Conservation (phyloP, 2,329 filamentous ascomycete species). For the Sarocladium brachiariae region DNA sequence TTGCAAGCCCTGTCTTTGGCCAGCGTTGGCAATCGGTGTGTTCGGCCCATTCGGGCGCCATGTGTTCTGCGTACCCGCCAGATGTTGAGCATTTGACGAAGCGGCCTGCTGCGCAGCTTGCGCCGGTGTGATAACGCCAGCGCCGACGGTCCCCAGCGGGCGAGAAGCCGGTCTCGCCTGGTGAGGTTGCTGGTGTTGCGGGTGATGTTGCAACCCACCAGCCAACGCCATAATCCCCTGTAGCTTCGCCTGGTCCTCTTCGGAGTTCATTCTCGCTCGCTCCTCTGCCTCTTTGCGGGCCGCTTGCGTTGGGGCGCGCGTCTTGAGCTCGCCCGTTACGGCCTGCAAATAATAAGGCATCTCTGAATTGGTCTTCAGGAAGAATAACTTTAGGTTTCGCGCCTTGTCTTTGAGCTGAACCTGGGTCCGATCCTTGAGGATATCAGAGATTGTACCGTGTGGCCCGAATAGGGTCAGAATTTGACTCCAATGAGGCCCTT, state of each 20-base stretch:
- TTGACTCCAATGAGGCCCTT: constrained; percentile 89
- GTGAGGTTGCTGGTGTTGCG: constrained; percentile 10
- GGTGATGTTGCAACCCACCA: constrained; percentile 40
- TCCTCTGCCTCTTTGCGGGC: constrained; percentile 62
- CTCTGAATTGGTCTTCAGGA: constrained; percentile 84
- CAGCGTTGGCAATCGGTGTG: constrained; percentile 14
- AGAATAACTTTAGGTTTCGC: constrained; percentile 82
- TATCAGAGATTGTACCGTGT: constrained; percentile 72
- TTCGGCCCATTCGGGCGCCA: constrained; percentile 14
- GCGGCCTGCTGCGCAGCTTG: constrained; percentile 24
- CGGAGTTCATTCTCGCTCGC: constrained; percentile 49
- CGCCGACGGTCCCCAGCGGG: constrained; percentile 13
- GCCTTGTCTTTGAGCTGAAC: constrained; percentile 92
- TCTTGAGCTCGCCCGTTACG: constrained; percentile 86
- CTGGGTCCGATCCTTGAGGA: constrained; percentile 81
- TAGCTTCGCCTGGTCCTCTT: constrained; percentile 53
- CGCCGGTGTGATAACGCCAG: constrained; percentile 27
- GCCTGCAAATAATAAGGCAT: constrained; percentile 83
- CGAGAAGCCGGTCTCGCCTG: background rate
- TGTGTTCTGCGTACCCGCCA: constrained; percentile 12
- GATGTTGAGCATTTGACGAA: constrained; percentile 1
- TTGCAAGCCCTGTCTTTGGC: constrained; percentile 16
- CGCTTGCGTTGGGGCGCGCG: constrained; percentile 69
- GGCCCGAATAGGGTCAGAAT: constrained; percentile 79
- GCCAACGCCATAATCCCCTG: constrained; percentile 53